Percentiles rank a stretch among this genome's conserved stretches.
Evolutionary conservation across 805 yeast genomes (phyloP).

Genomic region (Hemisphaericaspora nanyangensis): DNA sequence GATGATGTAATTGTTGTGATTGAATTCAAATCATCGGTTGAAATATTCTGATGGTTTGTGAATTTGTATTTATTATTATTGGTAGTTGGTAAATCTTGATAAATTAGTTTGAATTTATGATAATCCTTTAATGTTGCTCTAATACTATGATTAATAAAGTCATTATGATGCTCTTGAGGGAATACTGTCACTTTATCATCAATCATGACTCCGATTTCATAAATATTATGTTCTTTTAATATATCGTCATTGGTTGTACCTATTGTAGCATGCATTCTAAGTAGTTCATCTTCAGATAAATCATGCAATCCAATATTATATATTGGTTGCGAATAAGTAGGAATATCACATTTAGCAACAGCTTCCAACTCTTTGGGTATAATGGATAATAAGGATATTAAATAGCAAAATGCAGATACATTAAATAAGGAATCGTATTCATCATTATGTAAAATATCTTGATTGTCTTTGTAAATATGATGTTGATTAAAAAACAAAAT

Average conservation of each 20-base stretch:
- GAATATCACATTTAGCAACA: conserved; percentile 8
- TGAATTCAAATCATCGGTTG: conserved; percentile 26
- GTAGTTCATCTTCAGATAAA: conserved; percentile 23
- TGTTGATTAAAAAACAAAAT: conserved; percentile 44
- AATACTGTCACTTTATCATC: conserved; percentile 14
- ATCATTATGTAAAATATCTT: conserved; percentile 3
- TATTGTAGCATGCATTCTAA: conserved; percentile 36
- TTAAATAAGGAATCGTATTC: conserved; percentile 2
- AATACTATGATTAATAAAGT: conserved; percentile 8
- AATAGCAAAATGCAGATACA: conserved; percentile 48
- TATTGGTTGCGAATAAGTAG: conserved; percentile 42
- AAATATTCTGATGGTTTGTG: conserved; percentile 10
- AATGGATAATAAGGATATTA: conserved; percentile 56
- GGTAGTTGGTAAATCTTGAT: conserved; percentile 18
- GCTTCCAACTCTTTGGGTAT: conserved; percentile 54
- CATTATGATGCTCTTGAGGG: conserved; percentile 7
- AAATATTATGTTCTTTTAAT: conserved; percentile 47
- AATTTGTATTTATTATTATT: conserved; percentile 2
- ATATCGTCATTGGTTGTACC: conserved; percentile 69
- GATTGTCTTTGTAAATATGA: conserved; percentile 10
- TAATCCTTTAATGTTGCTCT: conserved; percentile 37
- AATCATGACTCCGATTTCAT: conserved; percentile 41
- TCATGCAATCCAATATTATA: conserved; percentile 65
- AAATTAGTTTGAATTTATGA: conserved; percentile 30
- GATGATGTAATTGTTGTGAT: neutral